phyloP scores from a whole-genome alignment of 1,139 yeast species.

The Zygotorulaspora mrakii region DNA sequence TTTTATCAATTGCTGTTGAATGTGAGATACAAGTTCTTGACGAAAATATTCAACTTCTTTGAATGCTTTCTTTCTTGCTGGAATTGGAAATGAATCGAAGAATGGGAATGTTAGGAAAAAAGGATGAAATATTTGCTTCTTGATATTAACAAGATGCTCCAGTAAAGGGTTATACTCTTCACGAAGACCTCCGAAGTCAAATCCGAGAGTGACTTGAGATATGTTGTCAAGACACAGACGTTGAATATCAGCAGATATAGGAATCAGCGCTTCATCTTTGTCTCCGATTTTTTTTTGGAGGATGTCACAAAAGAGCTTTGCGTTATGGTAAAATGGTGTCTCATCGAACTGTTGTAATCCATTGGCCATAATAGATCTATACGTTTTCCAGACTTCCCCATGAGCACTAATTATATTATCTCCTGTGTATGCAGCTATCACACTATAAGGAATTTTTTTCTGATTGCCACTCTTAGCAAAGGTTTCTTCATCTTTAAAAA shows the following conservation, averaged over 20 bases:
- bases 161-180: slow-evolving; percentile 39
- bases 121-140: slow-evolving; percentile 55
- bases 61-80: slow-evolving; percentile 46
- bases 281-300: slow-evolving; percentile 20
- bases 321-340: slow-evolving; percentile 39
- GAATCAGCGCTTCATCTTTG: slow-evolving; percentile 20
- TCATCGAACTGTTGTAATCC: slow-evolving; percentile 51
- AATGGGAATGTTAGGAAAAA: slow-evolving; percentile 53
- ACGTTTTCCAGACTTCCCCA: slow-evolving; percentile 51
- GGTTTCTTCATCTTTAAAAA: slow-evolving; percentile 48
- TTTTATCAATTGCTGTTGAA: slow-evolving; percentile 32
- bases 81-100: slow-evolving; percentile 50
- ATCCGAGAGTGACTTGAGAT: slow-evolving; percentile 49
- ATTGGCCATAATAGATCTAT: slow-evolving; percentile 46
- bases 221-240: slow-evolving; percentile 49
- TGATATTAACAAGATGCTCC: slow-evolving; percentile 43
- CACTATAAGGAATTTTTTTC: slow-evolving; percentile 54
- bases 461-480: slow-evolving; percentile 62
- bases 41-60: slow-evolving; percentile 46
- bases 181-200: slow-evolving; percentile 42
- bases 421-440: slow-evolving; percentile 55
- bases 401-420: slow-evolving; percentile 62
- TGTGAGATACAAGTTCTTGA: slow-evolving; percentile 34
- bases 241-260: slow-evolving; percentile 46
- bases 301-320: slow-evolving; percentile 32